Conservation (phyloP, 2,329 filamentous ascomycete genomes). For the Akanthomyces muscarius region DNA sequence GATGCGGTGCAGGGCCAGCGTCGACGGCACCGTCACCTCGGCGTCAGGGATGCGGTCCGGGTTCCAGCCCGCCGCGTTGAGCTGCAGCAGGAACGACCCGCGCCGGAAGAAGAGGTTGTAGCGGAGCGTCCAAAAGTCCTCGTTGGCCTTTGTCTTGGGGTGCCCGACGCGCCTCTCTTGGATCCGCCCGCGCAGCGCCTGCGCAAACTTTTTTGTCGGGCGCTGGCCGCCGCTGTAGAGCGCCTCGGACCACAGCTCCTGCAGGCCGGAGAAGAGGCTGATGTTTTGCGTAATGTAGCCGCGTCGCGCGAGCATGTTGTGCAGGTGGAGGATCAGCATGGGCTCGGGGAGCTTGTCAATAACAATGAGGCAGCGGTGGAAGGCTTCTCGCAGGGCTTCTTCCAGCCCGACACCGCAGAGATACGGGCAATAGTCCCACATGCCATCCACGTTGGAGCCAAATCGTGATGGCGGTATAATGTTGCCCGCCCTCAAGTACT, state of each 20-base stretch:
- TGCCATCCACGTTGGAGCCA: slow-evolving; percentile 37
- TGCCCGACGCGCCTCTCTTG: not conserved
- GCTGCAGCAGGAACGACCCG: slow-evolving; percentile 31
- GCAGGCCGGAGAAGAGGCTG: slow-evolving; percentile 29
- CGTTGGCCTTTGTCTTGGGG: not conserved
- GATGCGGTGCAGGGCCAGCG: slow-evolving; percentile 28
- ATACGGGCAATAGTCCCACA: slow-evolving; percentile 47
- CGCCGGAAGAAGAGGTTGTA: slow-evolving; percentile 31
- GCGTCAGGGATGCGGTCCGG: slow-evolving; percentile 33
- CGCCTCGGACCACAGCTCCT: slow-evolving; percentile 15
- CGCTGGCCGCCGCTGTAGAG: slow-evolving; percentile 16
- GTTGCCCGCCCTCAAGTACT: slow-evolving; percentile 14
- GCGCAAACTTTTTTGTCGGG: slow-evolving; percentile 18
- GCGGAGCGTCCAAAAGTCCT: slow-evolving; percentile 4
- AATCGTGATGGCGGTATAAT: slow-evolving; percentile 41
- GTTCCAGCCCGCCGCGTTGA: slow-evolving; percentile 32
- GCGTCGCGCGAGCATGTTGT: slow-evolving; percentile 44
- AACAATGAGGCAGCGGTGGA: slow-evolving; percentile 30
- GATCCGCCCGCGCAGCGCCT: slow-evolving; percentile 10
- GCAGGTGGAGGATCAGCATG: slow-evolving; percentile 39
- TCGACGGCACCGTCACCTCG: slow-evolving; percentile 26
- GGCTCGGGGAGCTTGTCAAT: slow-evolving; percentile 40
- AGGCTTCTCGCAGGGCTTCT: slow-evolving; percentile 40
- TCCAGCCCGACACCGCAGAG: slow-evolving; percentile 43
- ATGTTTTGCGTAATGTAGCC: slow-evolving; percentile 34